Base-by-base conservation (phyloP, 1,284 basidiomycete genomes). In the Papiliotrema nemorosa region DNA sequence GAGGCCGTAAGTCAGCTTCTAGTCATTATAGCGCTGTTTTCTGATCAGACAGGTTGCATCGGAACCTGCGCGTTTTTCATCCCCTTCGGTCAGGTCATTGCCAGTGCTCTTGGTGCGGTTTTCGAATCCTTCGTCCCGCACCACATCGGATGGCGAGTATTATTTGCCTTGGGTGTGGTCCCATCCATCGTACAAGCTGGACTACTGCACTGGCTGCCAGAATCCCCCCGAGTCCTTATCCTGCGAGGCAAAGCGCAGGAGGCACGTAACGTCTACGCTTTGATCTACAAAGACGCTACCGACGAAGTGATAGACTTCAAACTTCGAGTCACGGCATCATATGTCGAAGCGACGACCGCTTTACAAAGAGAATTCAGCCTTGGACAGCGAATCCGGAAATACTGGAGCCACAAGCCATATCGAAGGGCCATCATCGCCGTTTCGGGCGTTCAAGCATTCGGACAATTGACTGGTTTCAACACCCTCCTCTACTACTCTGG, bases 401-500 rank as follows among this genome's bases (percentile, higher is more conserved):
- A 51, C 7, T 60, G 54, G 54, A 59, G 47, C 18, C 44, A 57
- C 48, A 53, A 52, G 41, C 47, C 56, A 1, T 63, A 63, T 39
- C 57, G 59, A 36, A 40, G 59, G 4, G 45, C 61, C 14, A 57
- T 60, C 42, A 54, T 60, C 41, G 35, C 47, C 20, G 61, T 60
- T 18, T 50, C 40, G 12, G 49, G 44, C n/a, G 29, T 60, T 2
- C 57, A 59, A 24, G 44, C 42, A 2, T 55, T 57, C 35, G 50
- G 51, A 1, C 73, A 73, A 43, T 54, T 72, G 2, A 64, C 57
- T 3, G 73, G 73, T 3, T 73, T 69, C 59, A 75, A 75, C 53
- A 62, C 60, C 0, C 47, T 37, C 0, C 62, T 63, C 5, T 73
- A 74, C 57, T 73, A 72, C 55, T 54, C 44, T 14, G 44, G 44